Base-by-base conservation (phyloP, 2,329 filamentous ascomycete genomes). In the Helotiales sp. region DNA sequence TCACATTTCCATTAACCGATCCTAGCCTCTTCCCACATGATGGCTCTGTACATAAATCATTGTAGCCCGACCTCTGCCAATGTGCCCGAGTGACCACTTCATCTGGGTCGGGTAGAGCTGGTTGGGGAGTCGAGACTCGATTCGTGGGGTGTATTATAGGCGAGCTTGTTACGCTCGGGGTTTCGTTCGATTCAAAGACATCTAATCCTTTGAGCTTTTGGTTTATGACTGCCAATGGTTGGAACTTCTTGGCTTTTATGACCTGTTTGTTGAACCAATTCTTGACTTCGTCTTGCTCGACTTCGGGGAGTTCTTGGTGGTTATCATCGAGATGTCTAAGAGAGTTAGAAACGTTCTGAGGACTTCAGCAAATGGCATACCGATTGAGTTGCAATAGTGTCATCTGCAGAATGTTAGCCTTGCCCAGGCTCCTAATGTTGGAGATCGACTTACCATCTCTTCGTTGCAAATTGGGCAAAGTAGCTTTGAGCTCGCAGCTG, bases 401-500 rank as follows among this genome's bases (percentile, higher is more conserved):
- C 70, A 98, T 81, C 91, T 96, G 68, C 30, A 56, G 5, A 17
- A n/a, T 53, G 49, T 70, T 59, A 72, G 65, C 51, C 54, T 27
- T 5, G 24, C 17, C 47, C 40, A 47, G 54, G 24, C 36, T 19
- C 9, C 46, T 17, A 38, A 24, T 19, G 38, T 46, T 24, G 22
- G 48, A n/a, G n/a, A 49, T 31, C 40, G 34, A 59, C 62, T 63
- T 77, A 95, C 92, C 95, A 99, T 99, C 74, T 97, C 93, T 76
- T 98, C 96, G 67, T 87, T 92, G 75, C 95, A 99, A 71, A 99
- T 99, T n/a, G 95, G 95, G 73, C 95, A 99, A 55, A 93, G 85
- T 58, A 99, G 85, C 73, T 83, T 83, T 63, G 84, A 84, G 65
- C 82, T 84, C 55, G 84, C 77, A 52, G 84, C 81, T 17, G 74